A percentile compares a stretch with the other conserved stretches of the same genome.
Evolutionary conservation across 2,329 filamentous ascomycete species (phyloP).

Genomic region (Colletotrichum sp.): DNA sequence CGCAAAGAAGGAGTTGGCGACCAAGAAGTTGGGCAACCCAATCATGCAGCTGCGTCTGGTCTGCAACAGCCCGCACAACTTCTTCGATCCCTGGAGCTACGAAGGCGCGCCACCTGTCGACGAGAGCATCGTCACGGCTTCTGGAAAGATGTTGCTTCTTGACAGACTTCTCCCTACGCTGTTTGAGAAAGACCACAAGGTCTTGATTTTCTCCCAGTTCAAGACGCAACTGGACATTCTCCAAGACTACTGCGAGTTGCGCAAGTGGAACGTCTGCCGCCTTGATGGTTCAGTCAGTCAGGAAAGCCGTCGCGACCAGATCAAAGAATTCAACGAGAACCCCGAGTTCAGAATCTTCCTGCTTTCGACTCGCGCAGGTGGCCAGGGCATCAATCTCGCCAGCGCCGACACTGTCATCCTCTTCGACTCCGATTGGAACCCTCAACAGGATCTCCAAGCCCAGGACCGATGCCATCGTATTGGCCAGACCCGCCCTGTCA

Average conservation of each 20-base stretch:
- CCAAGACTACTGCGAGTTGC: slow-evolving; percentile 85
- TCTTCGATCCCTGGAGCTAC: slow-evolving; percentile 87
- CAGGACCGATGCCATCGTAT: slow-evolving; percentile 96
- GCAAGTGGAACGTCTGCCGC: slow-evolving; percentile 81
- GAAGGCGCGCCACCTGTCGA: slow-evolving; percentile 68
- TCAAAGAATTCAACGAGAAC: slow-evolving; percentile 74
- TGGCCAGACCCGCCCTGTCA: slow-evolving; percentile 88
- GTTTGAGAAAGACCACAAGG: slow-evolving; percentile 79
- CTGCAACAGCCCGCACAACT: slow-evolving; percentile 95
- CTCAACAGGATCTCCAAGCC: slow-evolving; percentile 94
- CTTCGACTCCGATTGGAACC: slow-evolving; percentile 92
- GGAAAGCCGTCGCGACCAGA: slow-evolving; percentile 71
- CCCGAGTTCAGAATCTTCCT: slow-evolving; percentile 77
- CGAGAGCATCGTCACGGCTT: slow-evolving; percentile 82
- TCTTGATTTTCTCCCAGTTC: slow-evolving; percentile 97
- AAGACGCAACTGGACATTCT: slow-evolving; percentile 92
- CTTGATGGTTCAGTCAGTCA: slow-evolving; percentile 91
- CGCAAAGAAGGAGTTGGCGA: slow-evolving; percentile 85
- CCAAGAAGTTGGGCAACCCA: slow-evolving; percentile 92
- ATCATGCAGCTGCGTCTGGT: slow-evolving; percentile 90
- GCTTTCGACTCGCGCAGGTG: slow-evolving; percentile 88
- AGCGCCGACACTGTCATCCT: slow-evolving; percentile 92
- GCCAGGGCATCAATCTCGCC: slow-evolving; percentile 93
- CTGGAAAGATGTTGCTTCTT: slow-evolving; percentile 94
- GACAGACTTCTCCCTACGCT: slow-evolving; percentile 83